These are phyloP conservation scores for Pseudomonodictys pantanalensis DNA, from an alignment of 495 filamentous ascomycete genomes.

Conservation along the genomic window DNA sequence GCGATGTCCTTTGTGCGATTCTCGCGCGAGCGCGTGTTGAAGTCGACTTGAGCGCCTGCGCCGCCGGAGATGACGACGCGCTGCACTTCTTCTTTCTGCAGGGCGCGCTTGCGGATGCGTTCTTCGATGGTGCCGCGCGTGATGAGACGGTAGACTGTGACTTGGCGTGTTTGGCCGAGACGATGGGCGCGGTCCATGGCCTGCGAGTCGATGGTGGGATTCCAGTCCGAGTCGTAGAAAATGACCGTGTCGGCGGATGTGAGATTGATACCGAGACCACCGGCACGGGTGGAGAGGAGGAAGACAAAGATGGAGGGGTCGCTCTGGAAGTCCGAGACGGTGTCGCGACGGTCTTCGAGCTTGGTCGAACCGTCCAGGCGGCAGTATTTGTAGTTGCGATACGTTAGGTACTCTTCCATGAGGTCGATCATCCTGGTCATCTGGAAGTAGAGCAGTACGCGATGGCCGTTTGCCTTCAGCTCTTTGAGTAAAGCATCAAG, in stretches of 20 bases:
- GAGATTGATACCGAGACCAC: slow-evolving; percentile 96
- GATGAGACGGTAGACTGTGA: slow-evolving; percentile 96
- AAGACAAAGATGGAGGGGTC: slow-evolving; percentile 94
- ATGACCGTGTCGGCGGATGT: slow-evolving; percentile 93
- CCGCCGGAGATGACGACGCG: slow-evolving; percentile 95
- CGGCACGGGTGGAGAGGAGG: slow-evolving; percentile 89
- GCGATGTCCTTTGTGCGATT: slow-evolving; percentile 95
- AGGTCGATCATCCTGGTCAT: slow-evolving; percentile 99
- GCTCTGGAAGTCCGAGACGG: slow-evolving; percentile 93
- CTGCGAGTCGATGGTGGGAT: slow-evolving; percentile 96
- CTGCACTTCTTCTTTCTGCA: slow-evolving; percentile 99
- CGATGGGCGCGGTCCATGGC: slow-evolving; percentile 99
- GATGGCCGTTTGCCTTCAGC: slow-evolving; percentile 88
- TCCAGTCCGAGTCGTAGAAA: slow-evolving; percentile 99
- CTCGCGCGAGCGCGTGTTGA: slow-evolving; percentile 84
- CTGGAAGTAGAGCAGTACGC: slow-evolving; percentile 99
- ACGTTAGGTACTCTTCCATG: slow-evolving; percentile 98
- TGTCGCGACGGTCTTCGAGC: slow-evolving; percentile 93
- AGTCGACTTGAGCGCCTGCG: slow-evolving; percentile 79
- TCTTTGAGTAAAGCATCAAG: slow-evolving; percentile 82
- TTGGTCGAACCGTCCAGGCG: slow-evolving; percentile 97
- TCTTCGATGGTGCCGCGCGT: slow-evolving; percentile 97
- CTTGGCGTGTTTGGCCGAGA: slow-evolving; percentile 92
- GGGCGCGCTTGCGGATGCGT: slow-evolving; percentile 92
- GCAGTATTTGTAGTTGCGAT: slow-evolving; percentile 97